Percentiles rank a stretch among this genome's conserved stretches.
Evolutionary conservation across 768 basidiomycete genomes (phyloP).

Genomic region (Suillus subaureus): DNA sequence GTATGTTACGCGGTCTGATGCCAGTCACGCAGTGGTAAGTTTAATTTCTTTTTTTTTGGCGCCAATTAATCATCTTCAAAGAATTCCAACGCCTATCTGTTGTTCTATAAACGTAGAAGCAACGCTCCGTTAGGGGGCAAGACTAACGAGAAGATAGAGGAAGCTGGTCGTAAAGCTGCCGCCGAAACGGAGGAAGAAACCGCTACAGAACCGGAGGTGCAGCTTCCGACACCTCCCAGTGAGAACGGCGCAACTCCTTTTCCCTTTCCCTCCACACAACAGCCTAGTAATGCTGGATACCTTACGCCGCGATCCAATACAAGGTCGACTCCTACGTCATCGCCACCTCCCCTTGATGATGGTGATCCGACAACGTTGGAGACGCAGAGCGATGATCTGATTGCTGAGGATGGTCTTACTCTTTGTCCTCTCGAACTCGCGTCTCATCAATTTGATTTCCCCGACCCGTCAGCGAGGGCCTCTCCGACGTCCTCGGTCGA

Average conservation of each 20-base stretch:
- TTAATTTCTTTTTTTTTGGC: background rate
- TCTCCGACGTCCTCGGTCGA: conserved; percentile 52
- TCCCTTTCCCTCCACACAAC: conserved; percentile 17
- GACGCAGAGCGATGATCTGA: conserved; percentile 37
- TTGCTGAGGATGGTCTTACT: conserved; percentile 29
- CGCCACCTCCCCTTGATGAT: conserved; percentile 43
- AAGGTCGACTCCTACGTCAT: conserved; percentile 42
- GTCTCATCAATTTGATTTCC: conserved; percentile 44
- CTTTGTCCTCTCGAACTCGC: conserved; percentile 36
- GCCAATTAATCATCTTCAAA: conserved; percentile 22
- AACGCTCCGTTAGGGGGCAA: conserved; percentile 80
- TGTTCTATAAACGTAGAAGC: conserved; percentile 94
- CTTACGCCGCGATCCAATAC: conserved; percentile 36
- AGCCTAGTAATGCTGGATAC: conserved; percentile 28
- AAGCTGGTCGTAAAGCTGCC: conserved; percentile 41
- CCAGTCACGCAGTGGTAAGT: conserved; percentile 78
- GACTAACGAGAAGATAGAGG: conserved; percentile 68
- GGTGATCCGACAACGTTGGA: conserved; percentile 55
- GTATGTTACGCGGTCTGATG: conserved; percentile 65
- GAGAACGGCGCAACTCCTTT: conserved; percentile 27
- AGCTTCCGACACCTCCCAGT: conserved; percentile 60
- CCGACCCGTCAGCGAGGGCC: conserved; percentile 46
- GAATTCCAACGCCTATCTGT: conserved; percentile 94
- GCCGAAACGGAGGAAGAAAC: conserved; percentile 26
- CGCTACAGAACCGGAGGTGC: conserved; percentile 35